These are phyloP conservation scores for Trypanosoma avium DNA, from an alignment of 208 protist genomes.

Conservation along the genomic window DNA sequence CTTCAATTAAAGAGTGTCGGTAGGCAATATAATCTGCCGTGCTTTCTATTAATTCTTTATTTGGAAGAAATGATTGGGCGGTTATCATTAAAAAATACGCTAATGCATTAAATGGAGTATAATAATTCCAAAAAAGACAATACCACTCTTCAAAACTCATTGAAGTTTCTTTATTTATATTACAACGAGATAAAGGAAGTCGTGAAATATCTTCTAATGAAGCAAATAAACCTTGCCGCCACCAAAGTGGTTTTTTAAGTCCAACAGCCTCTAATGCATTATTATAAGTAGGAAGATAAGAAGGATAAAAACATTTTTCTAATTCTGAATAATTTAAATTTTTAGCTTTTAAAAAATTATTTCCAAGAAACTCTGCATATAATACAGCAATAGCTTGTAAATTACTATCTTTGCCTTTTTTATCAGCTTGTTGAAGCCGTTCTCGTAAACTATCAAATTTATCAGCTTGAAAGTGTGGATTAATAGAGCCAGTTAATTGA, in stretches of 20 bases:
- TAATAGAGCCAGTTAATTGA: conserved; percentile 62
- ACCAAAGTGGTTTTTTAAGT: conserved; percentile 68
- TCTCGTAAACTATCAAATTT: conserved; percentile 79
- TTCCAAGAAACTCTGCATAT: conserved; percentile 77
- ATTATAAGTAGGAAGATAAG: conserved; percentile 63
- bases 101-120: conserved; percentile 72
- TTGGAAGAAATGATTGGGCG: conserved; percentile 65
- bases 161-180: conserved; percentile 50
- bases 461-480: conserved; percentile 76
- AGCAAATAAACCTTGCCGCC: conserved; percentile 63
- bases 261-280: conserved; percentile 49
- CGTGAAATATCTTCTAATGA: conserved; percentile 84
- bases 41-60: conserved; percentile 71
- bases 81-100: conserved; percentile 84
- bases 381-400: conserved; percentile 85
- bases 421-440: conserved; percentile 64
- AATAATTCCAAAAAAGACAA: conserved; percentile 90
- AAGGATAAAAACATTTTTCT: conserved; percentile 82
- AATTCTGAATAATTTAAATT: conserved; percentile 69
- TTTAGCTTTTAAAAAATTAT: conserved; percentile 60
- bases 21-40: conserved; percentile 76
- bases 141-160: conserved; percentile 87
- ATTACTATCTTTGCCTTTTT: conserved; percentile 68
- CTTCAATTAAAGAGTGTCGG: conserved; percentile 65
- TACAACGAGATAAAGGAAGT: conserved; percentile 74